Percentiles rank a stretch among this genome's conserved stretches.
phyloP scores from a whole-genome alignment of 78 protist genomes.

The Dictyostelium citrinum region DNA sequence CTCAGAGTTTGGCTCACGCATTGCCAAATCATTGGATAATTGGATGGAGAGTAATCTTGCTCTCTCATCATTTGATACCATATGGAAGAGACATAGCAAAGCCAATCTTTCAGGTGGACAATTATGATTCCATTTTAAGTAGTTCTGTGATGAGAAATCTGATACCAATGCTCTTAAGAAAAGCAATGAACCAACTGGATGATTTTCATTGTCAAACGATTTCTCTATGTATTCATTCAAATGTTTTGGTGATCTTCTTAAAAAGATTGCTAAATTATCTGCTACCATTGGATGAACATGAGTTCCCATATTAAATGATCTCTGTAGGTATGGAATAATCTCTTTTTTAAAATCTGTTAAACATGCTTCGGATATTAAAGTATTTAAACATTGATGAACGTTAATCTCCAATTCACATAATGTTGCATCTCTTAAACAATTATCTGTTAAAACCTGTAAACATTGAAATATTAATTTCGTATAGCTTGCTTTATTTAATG shows the following conservation, averaged over 20 bases:
- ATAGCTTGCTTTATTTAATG: constrained; percentile 46
- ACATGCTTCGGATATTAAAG: constrained; percentile 14
- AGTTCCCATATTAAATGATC: neutral
- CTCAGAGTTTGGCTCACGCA: constrained; percentile 12
- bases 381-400: constrained; percentile 8
- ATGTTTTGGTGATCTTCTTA: constrained; percentile 48
- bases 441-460: constrained; percentile 27
- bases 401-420: constrained; percentile 46
- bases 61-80: constrained; percentile 33
- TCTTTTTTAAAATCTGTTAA: constrained; percentile 47
- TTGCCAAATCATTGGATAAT: constrained; percentile 32
- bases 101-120: constrained; percentile 58
- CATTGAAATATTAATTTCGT: constrained; percentile 43
- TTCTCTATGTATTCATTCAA: constrained; percentile 42
- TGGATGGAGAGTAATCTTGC: constrained; percentile 32
- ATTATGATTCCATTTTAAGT: constrained; percentile 20
- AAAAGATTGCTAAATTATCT: constrained; percentile 11
- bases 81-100: constrained; percentile 24
- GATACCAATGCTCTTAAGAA: constrained; percentile 24
- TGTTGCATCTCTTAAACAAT: neutral
- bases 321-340: neutral
- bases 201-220: constrained; percentile 29
- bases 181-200: constrained; percentile 17
- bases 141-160: constrained; percentile 23
- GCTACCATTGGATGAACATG: constrained; percentile 23